Evolutionary conservation across 352 stramenopile genomes (phyloP), one percentile per base, ranked within the genome.

Genomic region (Blastocystis sp.): DNA sequence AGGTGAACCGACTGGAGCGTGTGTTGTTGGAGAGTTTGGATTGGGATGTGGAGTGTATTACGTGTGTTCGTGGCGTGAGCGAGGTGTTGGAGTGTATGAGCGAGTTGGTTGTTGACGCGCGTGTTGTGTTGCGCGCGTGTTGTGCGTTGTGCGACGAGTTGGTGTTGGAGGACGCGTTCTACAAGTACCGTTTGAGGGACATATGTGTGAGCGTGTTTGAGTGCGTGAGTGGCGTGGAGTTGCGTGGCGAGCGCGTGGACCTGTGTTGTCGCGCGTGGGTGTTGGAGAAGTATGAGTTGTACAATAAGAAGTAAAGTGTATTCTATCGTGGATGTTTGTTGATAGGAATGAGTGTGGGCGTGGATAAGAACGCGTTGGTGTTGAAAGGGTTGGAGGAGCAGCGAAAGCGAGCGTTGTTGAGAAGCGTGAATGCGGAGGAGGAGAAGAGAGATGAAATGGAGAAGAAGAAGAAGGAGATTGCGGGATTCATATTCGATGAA

Each of bases 401-500:
- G 62, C 59, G 59, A 41, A 21, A 24, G 45, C 9, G 16, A 16
- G 45, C 45, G 45, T 55, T 0, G n/a, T n/a, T n/a, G n/a, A n/a
- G n/a, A n/a, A n/a, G n/a, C n/a, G n/a, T n/a, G n/a, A n/a, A n/a
- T n/a, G n/a, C n/a, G 6, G 26, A 81, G 45, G 50, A 45, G 24
- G 71, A 41, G 62, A 39, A 35, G 9, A 3, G 41, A 31, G 24
- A 4, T 59, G 3, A 67, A 19, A 31, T n/a, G 50, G 37, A 60
- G 31, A 37, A 55, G n/a, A 78, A n/a, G 33, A 24, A 19, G 41
- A 78, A 78, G 51, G 33, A 55, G 51, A 24, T 78, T 29, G 16
- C 6, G 29, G 71, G 45, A 66, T 67, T 41, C 45, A 41, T 65
- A 29, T 81, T 63, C 45, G 71, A 81, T 65, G 19, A 63, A 50